Percentiles rank a stretch among this genome's conserved stretches.
Conservation (phyloP, 1,284 basidiomycete species). For the Takashimella tepidaria region DNA sequence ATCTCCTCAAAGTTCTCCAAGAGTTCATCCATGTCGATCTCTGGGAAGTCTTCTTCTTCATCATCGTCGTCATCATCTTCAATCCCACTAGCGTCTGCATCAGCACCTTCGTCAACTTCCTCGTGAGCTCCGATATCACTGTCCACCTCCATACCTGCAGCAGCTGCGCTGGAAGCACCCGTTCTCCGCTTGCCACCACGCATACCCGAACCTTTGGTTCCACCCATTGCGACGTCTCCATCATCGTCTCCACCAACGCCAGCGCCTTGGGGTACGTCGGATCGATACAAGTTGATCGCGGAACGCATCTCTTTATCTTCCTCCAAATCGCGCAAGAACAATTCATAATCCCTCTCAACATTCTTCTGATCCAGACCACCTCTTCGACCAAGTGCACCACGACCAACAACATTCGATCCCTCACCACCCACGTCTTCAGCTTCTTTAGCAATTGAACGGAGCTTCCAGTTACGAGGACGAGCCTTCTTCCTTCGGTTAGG, state of each 20-base stretch:
- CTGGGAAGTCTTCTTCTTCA: slow-evolving; percentile 87
- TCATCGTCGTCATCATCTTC: slow-evolving; percentile 58
- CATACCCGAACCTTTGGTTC: slow-evolving; percentile 49
- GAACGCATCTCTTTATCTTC: slow-evolving; percentile 91
- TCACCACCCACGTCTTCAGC: slow-evolving; percentile 66
- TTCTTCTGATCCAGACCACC: slow-evolving; percentile 88
- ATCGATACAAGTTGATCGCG: slow-evolving; percentile 84
- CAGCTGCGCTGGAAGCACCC: slow-evolving; percentile 29
- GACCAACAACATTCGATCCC: slow-evolving; percentile 52
- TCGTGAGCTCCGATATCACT: slow-evolving; percentile 50
- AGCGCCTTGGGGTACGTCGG: slow-evolving; percentile 34
- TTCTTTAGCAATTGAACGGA: slow-evolving; percentile 92
- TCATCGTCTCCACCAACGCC: slow-evolving; percentile 42
- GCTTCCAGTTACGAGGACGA: slow-evolving; percentile 77
- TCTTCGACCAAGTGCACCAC: slow-evolving; percentile 81
- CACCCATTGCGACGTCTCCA: slow-evolving; percentile 45
- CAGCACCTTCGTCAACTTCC: slow-evolving; percentile 39
- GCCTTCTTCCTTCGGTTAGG: slow-evolving; percentile 90
- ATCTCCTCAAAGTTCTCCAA: slow-evolving; percentile 80
- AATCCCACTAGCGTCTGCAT: slow-evolving; percentile 9
- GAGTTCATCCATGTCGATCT: slow-evolving; percentile 79
- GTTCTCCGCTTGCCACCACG: slow-evolving; percentile 54
- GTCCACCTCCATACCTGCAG: slow-evolving; percentile 67
- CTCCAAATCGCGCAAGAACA: slow-evolving; percentile 91
- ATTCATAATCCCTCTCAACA: slow-evolving; percentile 94